Conservation (phyloP, 495 filamentous ascomycete species). For the Penicillium egyptiacum region DNA sequence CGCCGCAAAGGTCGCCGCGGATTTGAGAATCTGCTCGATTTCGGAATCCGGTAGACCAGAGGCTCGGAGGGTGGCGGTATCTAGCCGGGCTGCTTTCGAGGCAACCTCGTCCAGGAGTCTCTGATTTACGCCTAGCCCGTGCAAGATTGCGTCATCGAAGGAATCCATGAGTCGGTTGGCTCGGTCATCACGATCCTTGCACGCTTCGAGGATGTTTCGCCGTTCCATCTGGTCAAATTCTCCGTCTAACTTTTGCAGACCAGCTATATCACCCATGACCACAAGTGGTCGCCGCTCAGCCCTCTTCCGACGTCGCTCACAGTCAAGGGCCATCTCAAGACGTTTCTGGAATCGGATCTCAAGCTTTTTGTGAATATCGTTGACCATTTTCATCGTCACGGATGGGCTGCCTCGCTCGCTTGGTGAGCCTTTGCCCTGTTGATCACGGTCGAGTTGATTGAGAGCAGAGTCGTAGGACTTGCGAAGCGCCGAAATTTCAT, state of each 20-base stretch:
- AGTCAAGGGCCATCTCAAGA: constrained; percentile 52
- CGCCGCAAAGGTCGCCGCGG: constrained; percentile 40
- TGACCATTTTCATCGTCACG: constrained; percentile 48
- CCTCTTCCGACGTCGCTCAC: constrained; percentile 53
- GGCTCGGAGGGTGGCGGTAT: constrained; percentile 33
- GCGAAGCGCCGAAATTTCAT: constrained; percentile 52
- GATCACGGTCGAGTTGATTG: constrained; percentile 45
- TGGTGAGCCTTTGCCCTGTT: constrained; percentile 35
- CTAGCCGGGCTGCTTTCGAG: constrained; percentile 39
- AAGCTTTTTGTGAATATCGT: constrained; percentile 47
- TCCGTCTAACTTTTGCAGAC: constrained; percentile 49
- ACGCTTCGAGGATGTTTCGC: constrained; percentile 51
- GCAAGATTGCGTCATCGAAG: constrained; percentile 53
- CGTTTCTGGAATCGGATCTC: constrained; percentile 53
- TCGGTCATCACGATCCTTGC: constrained; percentile 49
- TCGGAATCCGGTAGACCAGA: constrained; percentile 40
- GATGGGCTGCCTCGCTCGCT: constrained; percentile 40
- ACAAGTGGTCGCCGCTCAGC: constrained; percentile 52
- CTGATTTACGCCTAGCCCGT: constrained; percentile 54
- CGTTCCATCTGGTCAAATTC: constrained; percentile 56
- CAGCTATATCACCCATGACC: constrained; percentile 49
- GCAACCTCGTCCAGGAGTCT: constrained; percentile 51
- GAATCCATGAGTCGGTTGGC: constrained; percentile 55
- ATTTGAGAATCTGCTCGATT: constrained; percentile 47
- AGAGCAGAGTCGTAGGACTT: constrained; percentile 50